A percentile compares a stretch with the other conserved stretches of the same genome.
Evolutionary conservation across 1,284 basidiomycete genomes (phyloP).

Genomic region (Marasmius tenuissimus): DNA sequence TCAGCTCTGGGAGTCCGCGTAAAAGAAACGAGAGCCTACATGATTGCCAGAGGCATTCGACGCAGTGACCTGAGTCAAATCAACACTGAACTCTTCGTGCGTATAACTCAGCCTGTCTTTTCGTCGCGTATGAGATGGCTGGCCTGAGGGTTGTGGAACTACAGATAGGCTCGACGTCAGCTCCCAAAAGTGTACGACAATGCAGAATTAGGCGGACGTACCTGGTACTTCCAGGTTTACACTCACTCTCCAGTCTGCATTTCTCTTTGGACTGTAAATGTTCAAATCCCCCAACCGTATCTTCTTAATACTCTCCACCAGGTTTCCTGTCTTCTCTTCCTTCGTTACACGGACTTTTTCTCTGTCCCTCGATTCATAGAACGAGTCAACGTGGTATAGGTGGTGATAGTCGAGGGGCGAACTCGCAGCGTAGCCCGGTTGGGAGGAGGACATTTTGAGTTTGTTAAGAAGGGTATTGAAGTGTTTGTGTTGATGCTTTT

Average conservation of each 20-base stretch:
- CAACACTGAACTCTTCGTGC: constrained; percentile 91
- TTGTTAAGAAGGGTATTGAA: constrained; percentile 87
- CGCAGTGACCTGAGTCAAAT: constrained; percentile 89
- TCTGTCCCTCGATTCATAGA: constrained; percentile 60
- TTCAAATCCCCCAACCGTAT: constrained; percentile 86
- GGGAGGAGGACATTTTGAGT: constrained; percentile 55
- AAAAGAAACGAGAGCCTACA: constrained; percentile 35
- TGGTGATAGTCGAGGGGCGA: constrained; percentile 78
- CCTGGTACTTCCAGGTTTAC: constrained; percentile 85
- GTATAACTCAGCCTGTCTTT: constrained; percentile 94
- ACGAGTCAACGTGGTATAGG: constrained; percentile 80
- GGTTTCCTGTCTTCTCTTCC: constrained; percentile 70
- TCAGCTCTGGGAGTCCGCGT: no score
- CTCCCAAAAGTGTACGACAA: constrained; percentile 3
- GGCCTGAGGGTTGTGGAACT: constrained; percentile 64
- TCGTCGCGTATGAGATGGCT: constrained; percentile 58
- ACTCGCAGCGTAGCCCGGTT: constrained; percentile 44
- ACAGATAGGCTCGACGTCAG: not conserved
- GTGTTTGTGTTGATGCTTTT: constrained; percentile 80
- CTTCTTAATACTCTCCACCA: constrained; percentile 76
- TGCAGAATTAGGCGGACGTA: constrained; percentile 30
- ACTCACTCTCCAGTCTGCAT: constrained; percentile 90
- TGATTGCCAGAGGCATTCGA: constrained; percentile 41
- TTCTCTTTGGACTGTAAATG: constrained; percentile 79
- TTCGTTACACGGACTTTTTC: constrained; percentile 85